Evolutionary conservation across 2,329 filamentous ascomycete species (phyloP).

Genomic region (Cordyceps tenuipes): DNA sequence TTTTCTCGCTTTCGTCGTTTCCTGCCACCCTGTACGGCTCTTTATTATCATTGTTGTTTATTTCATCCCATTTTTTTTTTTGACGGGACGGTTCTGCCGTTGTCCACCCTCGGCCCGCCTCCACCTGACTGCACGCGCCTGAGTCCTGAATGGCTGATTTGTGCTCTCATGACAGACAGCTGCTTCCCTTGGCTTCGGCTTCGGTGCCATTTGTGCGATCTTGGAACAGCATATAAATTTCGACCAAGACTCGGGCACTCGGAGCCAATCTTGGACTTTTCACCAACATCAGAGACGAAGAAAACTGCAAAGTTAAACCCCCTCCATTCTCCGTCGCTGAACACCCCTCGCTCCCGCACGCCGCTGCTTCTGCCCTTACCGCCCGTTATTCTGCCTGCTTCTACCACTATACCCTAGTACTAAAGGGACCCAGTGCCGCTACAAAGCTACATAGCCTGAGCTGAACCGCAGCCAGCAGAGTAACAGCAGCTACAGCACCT

Average conservation of each 20-base stretch:
- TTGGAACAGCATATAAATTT: too few relatives aligned
- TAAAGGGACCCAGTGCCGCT: too few relatives aligned
- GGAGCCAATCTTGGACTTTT: too few relatives aligned
- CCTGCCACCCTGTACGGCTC: background rate
- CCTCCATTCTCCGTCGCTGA: background rate
- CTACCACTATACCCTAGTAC: background rate
- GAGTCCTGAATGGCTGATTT: background rate
- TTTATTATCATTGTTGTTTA: background rate
- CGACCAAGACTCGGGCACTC: too few relatives aligned
- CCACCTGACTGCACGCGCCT: background rate
- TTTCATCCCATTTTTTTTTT: background rate
- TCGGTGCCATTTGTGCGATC: too few relatives aligned
- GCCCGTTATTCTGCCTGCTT: slow-evolving; percentile 1
- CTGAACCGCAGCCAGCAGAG: too few relatives aligned
- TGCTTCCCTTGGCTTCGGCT: too few relatives aligned
- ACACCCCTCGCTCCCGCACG: background rate
- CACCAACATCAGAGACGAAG: too few relatives aligned
- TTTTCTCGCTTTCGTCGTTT: background rate
- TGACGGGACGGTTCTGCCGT: background rate
- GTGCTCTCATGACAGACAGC: too few relatives aligned
- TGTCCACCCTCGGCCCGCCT: background rate
- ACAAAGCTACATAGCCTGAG: too few relatives aligned
- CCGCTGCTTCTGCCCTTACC: background rate
- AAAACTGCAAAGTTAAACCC: background rate
- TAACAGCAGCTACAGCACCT: background rate